Evolutionary conservation across 2,329 filamentous ascomycete genomes (phyloP), one percentile per base, ranked within the genome.

Genomic region (Hymenoscyphus fructigenus): DNA sequence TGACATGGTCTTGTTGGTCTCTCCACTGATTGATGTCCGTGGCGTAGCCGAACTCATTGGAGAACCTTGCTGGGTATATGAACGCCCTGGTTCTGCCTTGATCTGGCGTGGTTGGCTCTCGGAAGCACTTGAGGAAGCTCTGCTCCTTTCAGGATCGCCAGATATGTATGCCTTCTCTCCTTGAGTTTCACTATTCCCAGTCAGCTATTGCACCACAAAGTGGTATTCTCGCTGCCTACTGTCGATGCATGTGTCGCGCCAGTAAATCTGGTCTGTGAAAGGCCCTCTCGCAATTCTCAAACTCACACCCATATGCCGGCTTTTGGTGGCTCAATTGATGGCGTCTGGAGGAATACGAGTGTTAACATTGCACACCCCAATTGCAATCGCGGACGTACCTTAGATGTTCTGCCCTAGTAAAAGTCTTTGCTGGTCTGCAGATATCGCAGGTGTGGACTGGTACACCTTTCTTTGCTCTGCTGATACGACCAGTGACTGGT

Each of bases 321-420:
- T 80, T 82, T 63, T 82, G 79, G 73, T 88, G 86, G 69, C 84
- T 86, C 47, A 87, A 75, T 73, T 88, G 83, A 74, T 88, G 86
- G 62, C 86, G 84, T 71, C 86, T 87, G 34, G 15, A 60, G 55
- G 56, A 61, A 72, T 76, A 23, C 12, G 20, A 70, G 78, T 26
- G 63, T 71, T 65, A 71, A 66, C 59, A 57, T 61, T 26, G 12
- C 10, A 17, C 20, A 41, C n/a, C 29, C 6, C 34, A 47, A 34
- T 14, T n/a, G 26, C 17, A 15, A 28, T 10, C 26, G 6, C 15
- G n/a, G 20, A 10, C 69, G 74, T 69, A 88, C 85, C 84, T 84
- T 53, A 88, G 76, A 75, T 88, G 86, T 71, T 88, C 85, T 34
- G 85, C 86, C 71, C 86, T 79, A 14, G 85, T 87, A 67, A 88